These are phyloP conservation scores for Apiotrichum laibachii DNA, from an alignment of 1,284 basidiomycete species.

Conservation along the genomic window DNA sequence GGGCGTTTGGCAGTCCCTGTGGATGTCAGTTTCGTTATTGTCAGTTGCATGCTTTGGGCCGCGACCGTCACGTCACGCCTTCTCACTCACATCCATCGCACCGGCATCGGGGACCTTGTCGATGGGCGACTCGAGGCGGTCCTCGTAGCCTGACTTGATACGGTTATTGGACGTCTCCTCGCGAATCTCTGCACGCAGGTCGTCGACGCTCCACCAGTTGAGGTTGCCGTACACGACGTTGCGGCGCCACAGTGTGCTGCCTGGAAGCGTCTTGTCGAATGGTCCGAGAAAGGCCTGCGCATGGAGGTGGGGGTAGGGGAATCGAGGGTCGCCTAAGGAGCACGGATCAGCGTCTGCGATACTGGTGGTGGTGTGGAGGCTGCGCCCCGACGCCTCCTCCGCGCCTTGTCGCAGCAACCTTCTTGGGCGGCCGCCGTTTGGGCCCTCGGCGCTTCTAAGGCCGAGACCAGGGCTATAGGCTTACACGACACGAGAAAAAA, in stretches of 20 bases:
- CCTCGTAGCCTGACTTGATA: conserved; percentile 46
- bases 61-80: neutral
- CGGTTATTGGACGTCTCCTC: conserved; percentile 49
- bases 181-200: conserved; percentile 51
- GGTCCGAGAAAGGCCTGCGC: conserved; percentile 47
- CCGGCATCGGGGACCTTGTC: conserved; percentile 46
- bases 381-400: neutral
- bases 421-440: neutral
- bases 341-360: conserved; percentile 4
- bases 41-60: no score
- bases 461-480: neutral
- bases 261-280: conserved; percentile 37
- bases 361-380: neutral
- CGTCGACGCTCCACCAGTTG: conserved; percentile 49
- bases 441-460: neutral
- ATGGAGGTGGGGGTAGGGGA: conserved; percentile 46
- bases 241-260: conserved; percentile 44
- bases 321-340: conserved; percentile 42
- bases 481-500: neutral
- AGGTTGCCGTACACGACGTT: conserved; percentile 42
- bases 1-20: conserved; percentile 38
- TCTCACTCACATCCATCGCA: conserved; percentile 17
- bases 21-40: neutral
- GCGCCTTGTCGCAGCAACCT: neutral
- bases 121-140: conserved; percentile 37